Evolutionary conservation across 345 rosid genomes (phyloP), one percentile per base, ranked within the genome.

Genomic region (Salix purpurea): DNA sequence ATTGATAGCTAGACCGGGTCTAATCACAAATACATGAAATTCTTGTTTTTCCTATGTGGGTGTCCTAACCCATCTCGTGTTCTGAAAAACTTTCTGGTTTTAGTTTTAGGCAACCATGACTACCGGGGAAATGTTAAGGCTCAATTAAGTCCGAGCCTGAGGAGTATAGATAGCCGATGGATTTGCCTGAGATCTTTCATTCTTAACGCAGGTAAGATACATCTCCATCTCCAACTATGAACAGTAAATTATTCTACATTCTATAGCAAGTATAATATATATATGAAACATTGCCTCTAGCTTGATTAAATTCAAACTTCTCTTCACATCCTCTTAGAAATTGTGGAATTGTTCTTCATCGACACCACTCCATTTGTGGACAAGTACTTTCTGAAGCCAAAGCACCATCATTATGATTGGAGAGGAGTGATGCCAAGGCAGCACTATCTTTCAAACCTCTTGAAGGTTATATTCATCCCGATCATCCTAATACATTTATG

Each of bases 331-430:
- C n/a, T 44, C 80, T 3, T 18, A 79, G 97, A 87, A 79, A 80
- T 87, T 71, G 94, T 83, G 5, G 94, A 90, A 69, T 58, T 93
- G 18, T 89, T 93, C 86, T 89, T 91, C 44, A 84, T 93, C 54
- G 94, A 93, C 80, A 93, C 97, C 0, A 89, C 94, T 23, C 94
- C 96, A 24, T 91, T 93, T 32, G 93, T 93, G 10, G 80, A 84
- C 34, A 74, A 87, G 26, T 93, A 93, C 86, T 91, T 87, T 71
- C 70, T 50, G 0, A 82, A 83, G 70, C 80, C 75, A 1, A 87
- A 89, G 16, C 83, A 78, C 1, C 94, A 90, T 69, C 83, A 58
- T 0, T 93, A 91, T 68, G 90, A 93, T 68, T 93, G 94, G 96
- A 85, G 89, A 7, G 96, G 90, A 6, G 77, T 93, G 18, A 69